A percentile compares a stretch with the other conserved stretches of the same genome.
Conservation (phyloP, 2,329 filamentous ascomycete genomes). For the Colletotrichum costaricense region DNA sequence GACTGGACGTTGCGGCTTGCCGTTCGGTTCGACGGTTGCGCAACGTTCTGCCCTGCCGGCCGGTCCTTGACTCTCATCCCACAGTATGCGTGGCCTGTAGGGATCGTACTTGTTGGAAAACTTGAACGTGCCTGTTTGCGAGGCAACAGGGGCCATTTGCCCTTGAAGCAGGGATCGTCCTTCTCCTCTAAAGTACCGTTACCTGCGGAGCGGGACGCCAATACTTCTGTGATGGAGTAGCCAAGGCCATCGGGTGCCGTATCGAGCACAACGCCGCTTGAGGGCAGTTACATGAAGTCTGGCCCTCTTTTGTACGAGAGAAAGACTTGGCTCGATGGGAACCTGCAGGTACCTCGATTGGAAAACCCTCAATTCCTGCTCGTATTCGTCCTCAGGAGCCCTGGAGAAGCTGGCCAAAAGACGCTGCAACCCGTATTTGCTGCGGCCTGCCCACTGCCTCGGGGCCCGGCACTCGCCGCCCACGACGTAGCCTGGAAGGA, state of each 20-base stretch:
- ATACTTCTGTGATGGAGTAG: slow-evolving; percentile 13
- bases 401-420: slow-evolving; percentile 10
- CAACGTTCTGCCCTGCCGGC: not conserved
- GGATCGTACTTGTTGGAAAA: slow-evolving; percentile 28
- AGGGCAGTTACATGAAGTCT: not conserved
- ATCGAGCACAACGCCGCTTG: slow-evolving; percentile 5
- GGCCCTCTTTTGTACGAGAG: slow-evolving; percentile 15
- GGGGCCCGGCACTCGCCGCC: slow-evolving; percentile 16
- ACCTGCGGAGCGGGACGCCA: slow-evolving; percentile 16
- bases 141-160: slow-evolving; percentile 6
- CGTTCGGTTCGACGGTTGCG: not conserved
- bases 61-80: not conserved
- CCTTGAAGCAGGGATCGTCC: slow-evolving; percentile 18
- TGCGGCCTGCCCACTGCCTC: slow-evolving; percentile 13
- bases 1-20: not conserved
- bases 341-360: slow-evolving; percentile 27
- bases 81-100: slow-evolving; percentile 29
- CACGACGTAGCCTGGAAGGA: not conserved
- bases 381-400: slow-evolving; percentile 26
- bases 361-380: slow-evolving; percentile 12
- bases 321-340: slow-evolving; percentile 21
- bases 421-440: slow-evolving; percentile 21
- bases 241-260: not conserved
- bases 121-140: slow-evolving; percentile 18
- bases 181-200: slow-evolving; percentile 17